Conservation (phyloP, 371 early-diverging fungal species). For the Zychaea mexicana region DNA sequence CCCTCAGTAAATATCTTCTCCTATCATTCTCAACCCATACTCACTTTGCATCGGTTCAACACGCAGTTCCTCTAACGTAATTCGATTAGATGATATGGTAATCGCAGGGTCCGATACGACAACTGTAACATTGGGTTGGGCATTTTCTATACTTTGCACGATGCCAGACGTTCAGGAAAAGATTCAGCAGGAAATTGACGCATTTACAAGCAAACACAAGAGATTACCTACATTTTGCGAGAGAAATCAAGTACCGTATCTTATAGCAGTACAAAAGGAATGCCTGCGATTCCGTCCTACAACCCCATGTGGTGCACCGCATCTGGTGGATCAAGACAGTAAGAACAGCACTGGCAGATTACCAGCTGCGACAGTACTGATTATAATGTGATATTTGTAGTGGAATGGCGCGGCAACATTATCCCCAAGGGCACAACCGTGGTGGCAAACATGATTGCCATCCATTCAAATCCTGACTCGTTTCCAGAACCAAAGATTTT, state of each 20-base stretch:
- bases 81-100: constrained; percentile 6
- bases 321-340: constrained; percentile 30
- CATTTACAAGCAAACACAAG: constrained; percentile 13
- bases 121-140: constrained; percentile 13
- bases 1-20: background rate
- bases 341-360: background rate
- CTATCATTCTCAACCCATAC: background rate
- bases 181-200: constrained; percentile 12
- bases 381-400: too few relatives aligned
- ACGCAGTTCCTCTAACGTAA: background rate
- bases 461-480: constrained; percentile 17
- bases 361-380: background rate
- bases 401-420: constrained; percentile 20
- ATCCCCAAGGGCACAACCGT: constrained; percentile 36
- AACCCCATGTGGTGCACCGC: constrained; percentile 29
- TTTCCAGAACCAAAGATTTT: constrained; percentile 13
- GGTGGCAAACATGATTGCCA: constrained; percentile 17
- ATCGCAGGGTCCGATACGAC: constrained; percentile 14
- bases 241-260: constrained; percentile 20
- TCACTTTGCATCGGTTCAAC: too few relatives aligned
- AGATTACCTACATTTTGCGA: constrained; percentile 23
- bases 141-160: constrained; percentile 9
- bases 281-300: constrained; percentile 25
- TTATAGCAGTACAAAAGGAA: constrained; percentile 31
- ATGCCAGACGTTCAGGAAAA: constrained; percentile 16